Evolutionary conservation across 176 grass and related monocot genomes (phyloP), one percentile per base, ranked within the genome.

Genomic region (Pontederia paniculata): DNA sequence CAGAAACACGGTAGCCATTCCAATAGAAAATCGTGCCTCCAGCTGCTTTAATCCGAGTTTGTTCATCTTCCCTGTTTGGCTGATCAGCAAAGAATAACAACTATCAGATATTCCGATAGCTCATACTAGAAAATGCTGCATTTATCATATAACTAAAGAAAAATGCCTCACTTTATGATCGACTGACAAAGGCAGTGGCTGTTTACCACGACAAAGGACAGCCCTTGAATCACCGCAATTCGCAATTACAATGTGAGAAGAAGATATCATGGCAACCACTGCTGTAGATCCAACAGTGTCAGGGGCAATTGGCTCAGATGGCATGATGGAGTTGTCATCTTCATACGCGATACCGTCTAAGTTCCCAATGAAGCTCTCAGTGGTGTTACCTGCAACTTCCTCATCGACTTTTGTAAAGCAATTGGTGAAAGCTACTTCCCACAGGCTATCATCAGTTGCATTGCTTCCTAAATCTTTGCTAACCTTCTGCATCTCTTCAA

Each of bases 21-120:
- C 93, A 98, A 23, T 88, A 86, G 66, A 98, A 91, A 58, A 98
- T 83, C 63, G 91, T 98, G 72, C 93, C 93, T 68, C 83, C 93
- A 6, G 49, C 68, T 62, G 80, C 83, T 65, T 91, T 86, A 42
- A 98, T 98, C 75, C 93, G 82, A 65, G 82, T 74, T 58, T 82
- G 88, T 62, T 98, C 93, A 75, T 98, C 93, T 77, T 98, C 93
- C 54, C 93, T 91, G 68, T 98, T 91, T 22, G 93, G 93, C 93
- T 98, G 56, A 31, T 31, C 25, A 31, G 25, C 1, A 31, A 73
- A 70, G 55, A 67, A 1, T 17, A 43, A 70, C 8, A 21, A 20
- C 15, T 19, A 78, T 15, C 22, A 12, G 21, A 22, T 10, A 22
- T 23, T 9, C 2, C 9, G 17, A 19, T 21, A n/a, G 25, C 25